Conservation (phyloP, 129 eudicot species). For the Deinandra increscens region DNA sequence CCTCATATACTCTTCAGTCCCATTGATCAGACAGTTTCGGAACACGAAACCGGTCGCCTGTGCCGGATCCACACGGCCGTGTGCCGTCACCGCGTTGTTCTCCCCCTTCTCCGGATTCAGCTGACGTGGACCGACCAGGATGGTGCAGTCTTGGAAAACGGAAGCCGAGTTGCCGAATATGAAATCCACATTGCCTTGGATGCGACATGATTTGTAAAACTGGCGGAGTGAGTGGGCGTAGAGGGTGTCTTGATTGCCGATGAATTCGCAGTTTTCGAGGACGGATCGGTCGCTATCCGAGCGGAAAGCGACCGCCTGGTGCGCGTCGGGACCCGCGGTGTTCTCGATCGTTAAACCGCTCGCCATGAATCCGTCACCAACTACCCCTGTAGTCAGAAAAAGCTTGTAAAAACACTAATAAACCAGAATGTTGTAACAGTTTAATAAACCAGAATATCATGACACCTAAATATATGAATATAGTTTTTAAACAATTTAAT, state of each 20-base stretch:
- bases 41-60: constrained; percentile 63
- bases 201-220: constrained; percentile 56
- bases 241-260: constrained; percentile 75
- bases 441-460: too few relatives aligned
- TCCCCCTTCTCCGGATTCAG: constrained; percentile 61
- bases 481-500: too few relatives aligned
- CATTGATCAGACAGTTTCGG: constrained; percentile 52
- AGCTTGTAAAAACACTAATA: neutral
- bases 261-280: constrained; percentile 58
- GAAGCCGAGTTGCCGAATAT: constrained; percentile 77
- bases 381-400: constrained; percentile 33
- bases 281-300: constrained; percentile 62
- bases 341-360: constrained; percentile 51
- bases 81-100: constrained; percentile 73
- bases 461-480: too few relatives aligned
- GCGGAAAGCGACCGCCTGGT: constrained; percentile 76
- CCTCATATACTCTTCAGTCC: constrained; percentile 54
- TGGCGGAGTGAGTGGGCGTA: constrained; percentile 73
- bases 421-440: neutral
- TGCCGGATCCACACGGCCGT: constrained; percentile 69
- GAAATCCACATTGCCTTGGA: constrained; percentile 75
- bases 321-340: constrained; percentile 73
- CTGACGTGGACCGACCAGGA: constrained; percentile 57
- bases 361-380: constrained; percentile 67
- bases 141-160: constrained; percentile 53